A percentile compares a stretch with the other conserved stretches of the same genome.
Evolutionary conservation across 2,329 filamentous ascomycete species (phyloP).

Genomic region (Ambrosiella beaveri): DNA sequence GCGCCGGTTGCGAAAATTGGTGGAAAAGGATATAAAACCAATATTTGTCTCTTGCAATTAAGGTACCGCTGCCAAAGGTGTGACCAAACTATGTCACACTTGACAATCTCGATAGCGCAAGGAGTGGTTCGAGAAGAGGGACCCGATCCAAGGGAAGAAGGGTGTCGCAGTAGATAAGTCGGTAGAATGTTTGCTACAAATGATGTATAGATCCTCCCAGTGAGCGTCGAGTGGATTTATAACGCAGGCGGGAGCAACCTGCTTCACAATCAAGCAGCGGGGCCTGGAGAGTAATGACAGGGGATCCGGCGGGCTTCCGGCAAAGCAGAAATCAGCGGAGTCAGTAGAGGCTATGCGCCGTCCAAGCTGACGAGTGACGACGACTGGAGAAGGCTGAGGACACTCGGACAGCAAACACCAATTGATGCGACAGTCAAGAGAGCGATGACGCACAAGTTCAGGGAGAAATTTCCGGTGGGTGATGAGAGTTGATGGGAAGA

Average conservation of each 20-base stretch:
- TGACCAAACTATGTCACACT: not conserved
- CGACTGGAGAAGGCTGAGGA: conserved; percentile 1
- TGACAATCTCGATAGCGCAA: not conserved
- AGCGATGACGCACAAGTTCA: not conserved
- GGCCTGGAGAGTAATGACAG: not conserved
- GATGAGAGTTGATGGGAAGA: not conserved
- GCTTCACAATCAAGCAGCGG: not conserved
- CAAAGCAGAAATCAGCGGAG: not conserved
- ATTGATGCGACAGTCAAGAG: not conserved
- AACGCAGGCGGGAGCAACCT: not conserved
- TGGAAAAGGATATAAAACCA: not conserved
- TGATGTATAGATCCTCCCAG: conserved; percentile 1
- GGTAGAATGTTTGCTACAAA: not conserved
- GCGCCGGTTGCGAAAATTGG: not conserved
- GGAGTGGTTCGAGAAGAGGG: not conserved
- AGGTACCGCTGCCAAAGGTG: not conserved
- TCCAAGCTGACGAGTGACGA: conserved; percentile 1
- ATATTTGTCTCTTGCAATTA: not conserved
- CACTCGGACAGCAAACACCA: conserved; percentile 11
- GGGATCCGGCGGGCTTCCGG: not conserved
- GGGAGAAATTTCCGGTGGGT: not conserved
- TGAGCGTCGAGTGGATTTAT: not conserved
- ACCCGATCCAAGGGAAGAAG: not conserved
- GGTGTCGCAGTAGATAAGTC: not conserved
- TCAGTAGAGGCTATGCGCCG: not conserved